Conservation (phyloP, 768 basidiomycete genomes). For the Termitomyces bulborhizus region DNA sequence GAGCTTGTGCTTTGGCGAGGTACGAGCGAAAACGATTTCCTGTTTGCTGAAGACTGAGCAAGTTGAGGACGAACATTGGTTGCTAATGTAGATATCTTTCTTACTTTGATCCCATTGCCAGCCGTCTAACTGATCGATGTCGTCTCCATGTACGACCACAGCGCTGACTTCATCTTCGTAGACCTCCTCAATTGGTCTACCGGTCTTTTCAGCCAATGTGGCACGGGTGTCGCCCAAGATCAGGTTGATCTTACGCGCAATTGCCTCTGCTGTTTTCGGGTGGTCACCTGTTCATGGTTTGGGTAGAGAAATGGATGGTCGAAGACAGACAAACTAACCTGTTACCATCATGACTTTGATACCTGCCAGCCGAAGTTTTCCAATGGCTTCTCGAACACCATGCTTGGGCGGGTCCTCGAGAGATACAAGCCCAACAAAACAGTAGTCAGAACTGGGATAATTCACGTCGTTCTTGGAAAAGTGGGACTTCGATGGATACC, state of each 20-base stretch:
- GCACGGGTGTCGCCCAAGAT: slow-evolving; percentile 63
- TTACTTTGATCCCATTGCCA: slow-evolving; percentile 74
- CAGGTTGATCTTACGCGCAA: slow-evolving; percentile 67
- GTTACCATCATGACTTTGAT: slow-evolving; percentile 80
- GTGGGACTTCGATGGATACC: slow-evolving; percentile 37
- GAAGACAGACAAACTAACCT: slow-evolving; percentile 26
- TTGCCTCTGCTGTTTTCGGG: slow-evolving; percentile 69
- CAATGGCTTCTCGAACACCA: slow-evolving; percentile 67
- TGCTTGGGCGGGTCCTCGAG: slow-evolving; percentile 69
- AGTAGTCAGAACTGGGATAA: slow-evolving; percentile 52
- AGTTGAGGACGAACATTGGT: not conserved
- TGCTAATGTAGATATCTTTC: slow-evolving; percentile 22
- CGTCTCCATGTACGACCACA: slow-evolving; percentile 63
- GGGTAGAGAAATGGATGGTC: not conserved
- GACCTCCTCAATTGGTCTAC: slow-evolving; percentile 46
- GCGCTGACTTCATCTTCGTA: slow-evolving; percentile 66
- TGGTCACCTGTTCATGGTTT: slow-evolving; percentile 43
- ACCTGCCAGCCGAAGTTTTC: slow-evolving; percentile 61
- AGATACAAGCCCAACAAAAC: slow-evolving; percentile 60
- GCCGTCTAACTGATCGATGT: slow-evolving; percentile 58
- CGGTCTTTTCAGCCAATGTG: slow-evolving; percentile 51
- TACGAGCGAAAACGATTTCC: slow-evolving; percentile 69
- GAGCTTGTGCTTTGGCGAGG: slow-evolving; percentile 68
- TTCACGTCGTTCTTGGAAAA: slow-evolving; percentile 52
- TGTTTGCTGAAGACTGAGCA: slow-evolving; percentile 54